phyloP scores from a whole-genome alignment of 2,329 filamentous ascomycete species.

The Colletotrichum tofieldiae region DNA sequence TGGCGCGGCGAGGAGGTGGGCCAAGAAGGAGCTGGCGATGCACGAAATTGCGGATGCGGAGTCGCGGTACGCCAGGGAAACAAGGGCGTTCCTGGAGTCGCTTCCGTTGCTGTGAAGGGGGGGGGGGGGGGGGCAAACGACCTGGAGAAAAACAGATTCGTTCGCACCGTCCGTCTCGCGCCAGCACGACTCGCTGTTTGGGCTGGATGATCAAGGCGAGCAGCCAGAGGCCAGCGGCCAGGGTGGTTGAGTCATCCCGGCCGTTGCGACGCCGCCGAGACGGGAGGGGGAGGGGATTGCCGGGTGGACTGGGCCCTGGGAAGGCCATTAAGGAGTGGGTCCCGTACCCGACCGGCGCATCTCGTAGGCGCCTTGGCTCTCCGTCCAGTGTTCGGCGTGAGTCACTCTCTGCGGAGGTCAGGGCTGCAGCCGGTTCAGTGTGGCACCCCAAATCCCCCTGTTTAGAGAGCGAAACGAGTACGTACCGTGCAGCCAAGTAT shows the following conservation, averaged over 20 bases:
- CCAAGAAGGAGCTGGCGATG: slow-evolving; percentile 44
- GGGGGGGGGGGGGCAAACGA: too few relatives aligned
- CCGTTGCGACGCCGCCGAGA: slow-evolving; percentile 15
- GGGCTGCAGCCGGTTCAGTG: neutral
- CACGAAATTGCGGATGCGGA: slow-evolving; percentile 43
- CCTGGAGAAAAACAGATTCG: neutral
- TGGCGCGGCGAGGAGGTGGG: slow-evolving; percentile 45
- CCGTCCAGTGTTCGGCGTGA: slow-evolving; percentile 36
- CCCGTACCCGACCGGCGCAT: neutral
- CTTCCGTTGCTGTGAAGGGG: slow-evolving; percentile 31
- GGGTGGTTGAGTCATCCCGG: slow-evolving; percentile 35
- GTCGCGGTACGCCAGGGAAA: slow-evolving; percentile 26
- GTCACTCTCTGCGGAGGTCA: slow-evolving; percentile 23
- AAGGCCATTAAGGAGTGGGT: neutral
- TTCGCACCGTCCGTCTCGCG: neutral
- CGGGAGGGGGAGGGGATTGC: neutral
- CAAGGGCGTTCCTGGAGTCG: slow-evolving; percentile 33
- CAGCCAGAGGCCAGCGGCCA: too few relatives aligned
- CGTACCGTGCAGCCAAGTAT: neutral
- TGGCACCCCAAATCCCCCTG: neutral
- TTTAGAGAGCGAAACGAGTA: neutral
- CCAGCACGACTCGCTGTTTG: neutral
- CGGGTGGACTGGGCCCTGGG: neutral
- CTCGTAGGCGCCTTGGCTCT: neutral
- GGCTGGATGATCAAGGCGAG: neutral